Evolutionary conservation across 192 early-diverging fungal genomes (phyloP).

Genomic region (Phycomyces nitens): DNA sequence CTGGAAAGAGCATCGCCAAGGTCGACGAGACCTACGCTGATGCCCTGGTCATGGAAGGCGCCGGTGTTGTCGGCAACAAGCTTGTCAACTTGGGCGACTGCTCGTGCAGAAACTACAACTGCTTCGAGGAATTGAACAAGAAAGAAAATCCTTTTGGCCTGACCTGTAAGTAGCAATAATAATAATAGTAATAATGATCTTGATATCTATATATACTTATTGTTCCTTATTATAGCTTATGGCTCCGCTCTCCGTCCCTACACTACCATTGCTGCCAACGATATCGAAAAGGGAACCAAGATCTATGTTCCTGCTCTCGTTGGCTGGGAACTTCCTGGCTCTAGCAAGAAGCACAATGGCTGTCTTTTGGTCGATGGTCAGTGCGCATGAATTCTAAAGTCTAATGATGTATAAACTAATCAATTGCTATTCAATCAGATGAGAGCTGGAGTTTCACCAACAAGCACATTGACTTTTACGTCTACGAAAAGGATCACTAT

Average conservation of each 20-base stretch:
- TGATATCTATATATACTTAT: neutral
- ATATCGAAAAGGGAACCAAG: slow-evolving; percentile 32
- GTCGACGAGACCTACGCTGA: slow-evolving; percentile 31
- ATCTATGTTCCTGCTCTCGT: slow-evolving; percentile 35
- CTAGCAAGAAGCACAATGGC: slow-evolving; percentile 34
- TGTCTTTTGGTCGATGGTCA: slow-evolving; percentile 35
- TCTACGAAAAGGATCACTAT: slow-evolving; percentile 29
- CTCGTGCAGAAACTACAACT: slow-evolving; percentile 32
- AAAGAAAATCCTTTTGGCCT: slow-evolving; percentile 32
- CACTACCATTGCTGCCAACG: slow-evolving; percentile 38
- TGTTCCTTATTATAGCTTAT: slow-evolving; percentile 13
- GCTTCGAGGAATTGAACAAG: slow-evolving; percentile 29
- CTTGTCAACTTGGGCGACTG: slow-evolving; percentile 39
- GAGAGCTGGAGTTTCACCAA: slow-evolving; percentile 38
- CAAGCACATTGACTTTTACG: slow-evolving; percentile 37
- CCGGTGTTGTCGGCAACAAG: slow-evolving; percentile 29
- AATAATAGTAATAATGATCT: too few species aligned
- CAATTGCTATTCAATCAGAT: slow-evolving; percentile 1
- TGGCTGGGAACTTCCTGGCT: slow-evolving; percentile 36
- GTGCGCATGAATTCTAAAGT: neutral
- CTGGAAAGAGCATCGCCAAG: slow-evolving; percentile 31
- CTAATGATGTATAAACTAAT: neutral
- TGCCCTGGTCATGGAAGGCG: slow-evolving; percentile 38
- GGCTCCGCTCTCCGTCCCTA: slow-evolving; percentile 34
- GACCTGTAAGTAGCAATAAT: slow-evolving; percentile 16